Conservation (phyloP, 2,329 filamentous ascomycete species). For the Pseudophaeomoniella oleicola region DNA sequence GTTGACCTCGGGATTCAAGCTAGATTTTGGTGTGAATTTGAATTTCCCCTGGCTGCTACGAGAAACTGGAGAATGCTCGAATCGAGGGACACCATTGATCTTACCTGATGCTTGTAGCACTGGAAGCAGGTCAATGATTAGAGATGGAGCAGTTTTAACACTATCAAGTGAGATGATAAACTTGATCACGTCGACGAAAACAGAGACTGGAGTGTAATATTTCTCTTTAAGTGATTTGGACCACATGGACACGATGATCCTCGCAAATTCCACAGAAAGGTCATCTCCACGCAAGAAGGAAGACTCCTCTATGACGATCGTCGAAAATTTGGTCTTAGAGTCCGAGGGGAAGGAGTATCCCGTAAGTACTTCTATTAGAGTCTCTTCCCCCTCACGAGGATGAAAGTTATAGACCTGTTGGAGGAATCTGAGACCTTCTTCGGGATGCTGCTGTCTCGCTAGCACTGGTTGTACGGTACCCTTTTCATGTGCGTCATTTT, state of each 20-base stretch:
- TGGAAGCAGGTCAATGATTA: conserved; percentile 22
- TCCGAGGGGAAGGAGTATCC: conserved; percentile 38
- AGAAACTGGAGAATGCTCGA: conserved; percentile 27
- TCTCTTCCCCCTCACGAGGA: conserved; percentile 30
- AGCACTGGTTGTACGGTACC: not conserved
- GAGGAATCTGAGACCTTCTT: conserved; percentile 25
- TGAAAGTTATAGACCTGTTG: conserved; percentile 42
- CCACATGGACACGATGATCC: conserved; percentile 40
- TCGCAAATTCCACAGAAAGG: conserved; percentile 33
- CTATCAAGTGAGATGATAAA: conserved; percentile 25
- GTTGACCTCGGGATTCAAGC: conserved; percentile 34
- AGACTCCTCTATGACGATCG: conserved; percentile 38
- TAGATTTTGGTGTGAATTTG: conserved; percentile 24
- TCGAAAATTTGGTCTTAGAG: conserved; percentile 32
- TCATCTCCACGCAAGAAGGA: conserved; percentile 26
- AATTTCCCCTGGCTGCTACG: conserved; percentile 23
- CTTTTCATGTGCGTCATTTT: not conserved
- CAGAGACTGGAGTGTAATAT: conserved; percentile 27
- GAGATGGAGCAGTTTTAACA: conserved; percentile 18
- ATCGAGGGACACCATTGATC: conserved; percentile 39
- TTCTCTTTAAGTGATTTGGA: conserved; percentile 39
- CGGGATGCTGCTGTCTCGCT: conserved; percentile 9
- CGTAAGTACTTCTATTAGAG: conserved; percentile 40
- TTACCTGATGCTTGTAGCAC: conserved; percentile 32
- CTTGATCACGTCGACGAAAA: conserved; percentile 26